Base-by-base conservation (phyloP, 2,329 filamentous ascomycete species). In the Colletotrichum sp. region DNA sequence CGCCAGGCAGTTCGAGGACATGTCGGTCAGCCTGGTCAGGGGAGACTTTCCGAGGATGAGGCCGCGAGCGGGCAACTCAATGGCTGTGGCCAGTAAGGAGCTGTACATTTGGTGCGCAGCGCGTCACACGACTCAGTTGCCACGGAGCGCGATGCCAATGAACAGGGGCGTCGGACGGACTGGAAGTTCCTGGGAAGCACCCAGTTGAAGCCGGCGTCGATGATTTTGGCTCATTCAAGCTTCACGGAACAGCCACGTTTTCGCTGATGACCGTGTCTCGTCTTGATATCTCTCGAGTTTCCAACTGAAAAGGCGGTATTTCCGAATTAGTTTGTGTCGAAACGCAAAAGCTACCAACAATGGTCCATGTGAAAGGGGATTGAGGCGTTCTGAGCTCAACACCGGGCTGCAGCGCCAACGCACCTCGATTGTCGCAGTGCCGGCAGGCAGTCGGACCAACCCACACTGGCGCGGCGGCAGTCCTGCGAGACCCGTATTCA, bases 101-200 rank as follows among this genome's bases (percentile, higher is more conserved):
- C 26, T 34, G 32, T 21, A 30, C 18, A 21, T 32, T 34, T 24
- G 44, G 28, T 18, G 16, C n/a, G 26, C 68, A 21, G 34, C 62
- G 16, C 49, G 60, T 49, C 16, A 34, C 73, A 73, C 70, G 73
- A 76, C 70, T 76, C 73, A 68, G 72, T 59, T 34, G 24, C 34
- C 28, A n/a, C 24, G 18, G 26, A 36, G 30, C 34, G 21, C 32
- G 34, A 28, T 24, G 16, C 44, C 8, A 34, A 3, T 24, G 13
- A 8, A 30, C 55, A 62, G 32, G 24, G 44, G 59, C 24, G 21
- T 2, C 9, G 15, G 57, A 26, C 28, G 57, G 36, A 21, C 49
- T 26, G 16, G 28, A 26, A 30, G 64, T 32, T 65, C 24, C 67
- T 15, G 32, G 59, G 49, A 28, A 34, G 4, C 34, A 30, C 49